Evolutionary conservation across 2,329 filamentous ascomycete species (phyloP), one percentile per base, ranked within the genome.

Genomic region (Cercospora zeina): DNA sequence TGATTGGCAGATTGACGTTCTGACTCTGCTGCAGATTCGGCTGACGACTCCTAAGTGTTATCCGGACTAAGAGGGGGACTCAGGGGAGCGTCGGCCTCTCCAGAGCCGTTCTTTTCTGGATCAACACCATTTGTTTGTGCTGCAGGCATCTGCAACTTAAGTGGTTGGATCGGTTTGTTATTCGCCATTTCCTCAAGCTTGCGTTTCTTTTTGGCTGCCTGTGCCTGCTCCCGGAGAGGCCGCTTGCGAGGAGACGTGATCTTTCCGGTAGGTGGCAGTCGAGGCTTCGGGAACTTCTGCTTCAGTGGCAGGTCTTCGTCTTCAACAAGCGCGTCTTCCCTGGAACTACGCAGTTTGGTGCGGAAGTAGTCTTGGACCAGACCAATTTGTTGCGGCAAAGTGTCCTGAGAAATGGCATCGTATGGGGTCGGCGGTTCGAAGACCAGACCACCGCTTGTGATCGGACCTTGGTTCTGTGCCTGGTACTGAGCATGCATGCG

Each of bases 261-360:
- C 81, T 96, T 96, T 72, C 91, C 91, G 19, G 88, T 93, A 79
- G 91, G 78, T 79, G 89, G 80, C 49, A 86, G 75, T 56, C 84
- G 77, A 21, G 83, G 83, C 70, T 85, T 85, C 30, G 83, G 82
- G 69, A 85, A 84, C 37, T 91, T 84, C 78, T 99, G 95, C 78
- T 99, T 99, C 59, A 88, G 85, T 14, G 96, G 95, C 24, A 99
- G 80, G 69, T 99, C 93, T 73, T 97, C 91, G 77, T 99, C 95
- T 79, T 99, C 95, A 57, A 96, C 81, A 67, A 99, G 83, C 47
- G 91, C 87, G 74, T 92, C 85, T 71, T 93, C 88, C 74, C 85
- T 85, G 75, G 93, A 95, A 60, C 90, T 89, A 71, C 91, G 90
- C 62, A 99, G 80, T 77, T 96, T 96, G 70, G 87, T 87, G 62